Base-by-base conservation (phyloP, 2,329 filamentous ascomycete genomes). In the Lithohypha guttulata region DNA sequence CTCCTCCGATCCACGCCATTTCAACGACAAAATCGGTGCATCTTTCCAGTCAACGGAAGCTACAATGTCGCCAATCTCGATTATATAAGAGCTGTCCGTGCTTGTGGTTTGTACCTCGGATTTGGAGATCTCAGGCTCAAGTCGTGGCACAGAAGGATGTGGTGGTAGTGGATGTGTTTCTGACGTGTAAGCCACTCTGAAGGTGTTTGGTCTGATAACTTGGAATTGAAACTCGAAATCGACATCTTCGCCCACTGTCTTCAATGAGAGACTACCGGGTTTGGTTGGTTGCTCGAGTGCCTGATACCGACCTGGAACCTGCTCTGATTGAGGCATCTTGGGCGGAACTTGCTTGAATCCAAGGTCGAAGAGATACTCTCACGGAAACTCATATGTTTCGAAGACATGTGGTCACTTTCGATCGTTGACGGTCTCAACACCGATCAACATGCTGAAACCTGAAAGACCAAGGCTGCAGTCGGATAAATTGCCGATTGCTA, bases 141-240 rank as follows among this genome's bases (percentile, higher is more conserved):
- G 69, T n/a, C 63, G 62, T 6, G 55, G 56, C 4, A 73, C 66
- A 39, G 75, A 79, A 6, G 79, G 79, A 50, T 75, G 74, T 1
- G 79, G 79, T 19, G 80, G 76, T 2, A 81, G 54, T 5, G 73
- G 73, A 51, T 83, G 78, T 2, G 66, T 64, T 10, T 64, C 52
- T 0, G 79, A 78, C 1, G 71, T 69, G 53, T 83, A 83, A 0
- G 75, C 78, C 1, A 79, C 80, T 28, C 79, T 66, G 58, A 83
- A 84, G 11, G 83, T 60, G 35, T 77, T 78, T 14, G 69, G 63
- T 11, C 70, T 67, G 20, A 84, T 50, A 0, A 71, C 66, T 53
- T 82, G 73, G 45, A 84, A 81, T 0, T 65, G 65, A 53, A 83
- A 84, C 11, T 66, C 57, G 6, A 55, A 52, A 23, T 62, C 59